Conservation (phyloP, 768 basidiomycete species). For the Cubamyces lactineus region DNA sequence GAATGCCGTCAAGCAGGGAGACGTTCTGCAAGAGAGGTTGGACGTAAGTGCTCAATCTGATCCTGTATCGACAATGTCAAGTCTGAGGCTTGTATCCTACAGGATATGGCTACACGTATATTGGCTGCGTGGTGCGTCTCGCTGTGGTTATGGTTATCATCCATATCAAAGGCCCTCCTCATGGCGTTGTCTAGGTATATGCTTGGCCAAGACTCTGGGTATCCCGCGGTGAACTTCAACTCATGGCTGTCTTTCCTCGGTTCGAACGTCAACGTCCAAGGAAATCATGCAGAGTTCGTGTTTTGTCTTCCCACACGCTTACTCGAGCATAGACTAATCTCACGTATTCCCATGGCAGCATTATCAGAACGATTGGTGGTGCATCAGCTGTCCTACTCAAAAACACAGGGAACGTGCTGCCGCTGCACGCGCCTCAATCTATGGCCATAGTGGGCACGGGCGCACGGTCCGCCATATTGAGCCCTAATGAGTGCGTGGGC, state of each 20-base stretch:
- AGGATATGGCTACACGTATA: slow-evolving; percentile 72
- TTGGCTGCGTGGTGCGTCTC: slow-evolving; percentile 55
- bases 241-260: slow-evolving; percentile 43
- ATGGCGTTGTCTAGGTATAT: slow-evolving; percentile 40
- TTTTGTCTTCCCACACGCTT: neutral
- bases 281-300: slow-evolving; percentile 37
- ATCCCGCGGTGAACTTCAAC: slow-evolving; percentile 65
- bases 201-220: slow-evolving; percentile 54
- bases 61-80: neutral
- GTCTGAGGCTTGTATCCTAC: neutral
- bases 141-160: neutral
- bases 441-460: slow-evolving; percentile 59
- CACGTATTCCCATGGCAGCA: slow-evolving; percentile 8
- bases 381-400: slow-evolving; percentile 68
- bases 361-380: slow-evolving; percentile 50
- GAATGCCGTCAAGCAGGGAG: slow-evolving; percentile 58
- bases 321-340: neutral
- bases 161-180: neutral
- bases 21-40: slow-evolving; percentile 60
- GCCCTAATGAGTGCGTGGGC: slow-evolving; percentile 54
- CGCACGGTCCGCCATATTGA: slow-evolving; percentile 53
- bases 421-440: slow-evolving; percentile 49
- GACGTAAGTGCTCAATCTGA: slow-evolving; percentile 33
- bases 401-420: slow-evolving; percentile 50
- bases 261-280: slow-evolving; percentile 43